A percentile compares a stretch with the other conserved stretches of the same genome.
These are phyloP conservation scores for Corylus heterophylla DNA, from an alignment of 306 rosid species.

Conservation along the genomic window DNA sequence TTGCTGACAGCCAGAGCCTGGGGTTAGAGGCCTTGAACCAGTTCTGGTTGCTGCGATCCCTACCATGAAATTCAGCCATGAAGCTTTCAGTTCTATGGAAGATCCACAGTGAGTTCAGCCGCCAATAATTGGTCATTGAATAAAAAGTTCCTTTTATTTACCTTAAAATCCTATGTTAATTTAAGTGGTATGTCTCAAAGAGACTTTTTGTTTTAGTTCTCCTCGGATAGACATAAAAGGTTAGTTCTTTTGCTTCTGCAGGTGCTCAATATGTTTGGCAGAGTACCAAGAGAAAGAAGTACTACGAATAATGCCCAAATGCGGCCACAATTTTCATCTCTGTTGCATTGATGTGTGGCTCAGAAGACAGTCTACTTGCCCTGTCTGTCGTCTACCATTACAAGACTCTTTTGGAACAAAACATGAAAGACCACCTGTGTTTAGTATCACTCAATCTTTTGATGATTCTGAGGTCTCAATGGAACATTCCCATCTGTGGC, in stretches of 20 bases:
- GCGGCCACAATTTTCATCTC: slow-evolving; percentile 91
- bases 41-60: slow-evolving; percentile 88
- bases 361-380: slow-evolving; percentile 85
- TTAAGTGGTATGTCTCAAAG: background rate
- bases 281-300: slow-evolving; percentile 89
- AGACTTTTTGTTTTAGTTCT: background rate
- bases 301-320: slow-evolving; percentile 83
- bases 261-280: slow-evolving; percentile 91
- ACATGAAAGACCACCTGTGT: slow-evolving; percentile 53
- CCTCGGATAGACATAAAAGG: background rate
- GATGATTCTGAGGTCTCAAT: slow-evolving; percentile 52
- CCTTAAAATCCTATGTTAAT: background rate
- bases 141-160: slow-evolving; percentile 2
- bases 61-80: slow-evolving; percentile 76
- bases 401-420: slow-evolving; percentile 52
- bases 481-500: slow-evolving; percentile 46
- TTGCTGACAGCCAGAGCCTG: slow-evolving; percentile 85
- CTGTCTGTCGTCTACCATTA: slow-evolving; percentile 83
- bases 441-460: slow-evolving; percentile 45
- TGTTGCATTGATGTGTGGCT: slow-evolving; percentile 91
- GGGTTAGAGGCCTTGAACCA: slow-evolving; percentile 61
- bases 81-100: slow-evolving; percentile 76
- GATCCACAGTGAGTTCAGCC: slow-evolving; percentile 77
- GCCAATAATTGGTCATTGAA: slow-evolving; percentile 12
- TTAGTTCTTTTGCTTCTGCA: slow-evolving; percentile 31